Evolutionary conservation across 2,329 filamentous ascomycete species (phyloP).

Genomic region (Trichoderma sp.): DNA sequence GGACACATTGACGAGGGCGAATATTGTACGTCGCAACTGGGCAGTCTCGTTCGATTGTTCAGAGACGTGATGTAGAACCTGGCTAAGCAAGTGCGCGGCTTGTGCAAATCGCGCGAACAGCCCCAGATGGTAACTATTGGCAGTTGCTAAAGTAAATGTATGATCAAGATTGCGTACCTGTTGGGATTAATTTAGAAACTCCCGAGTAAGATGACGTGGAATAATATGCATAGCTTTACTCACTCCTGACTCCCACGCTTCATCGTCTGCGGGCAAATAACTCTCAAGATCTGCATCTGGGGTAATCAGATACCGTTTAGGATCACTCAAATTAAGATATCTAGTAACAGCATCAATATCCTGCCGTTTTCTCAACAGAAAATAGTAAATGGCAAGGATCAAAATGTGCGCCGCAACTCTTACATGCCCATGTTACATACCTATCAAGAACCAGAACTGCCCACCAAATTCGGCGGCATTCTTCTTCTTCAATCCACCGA

Average conservation of each 20-base stretch:
- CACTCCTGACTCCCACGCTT: conserved; percentile 15
- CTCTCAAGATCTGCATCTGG: conserved; percentile 16
- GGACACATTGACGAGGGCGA: conserved; percentile 10
- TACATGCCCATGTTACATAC: not conserved
- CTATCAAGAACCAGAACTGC: conserved; percentile 15
- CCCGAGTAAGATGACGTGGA: no score
- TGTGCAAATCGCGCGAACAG: conserved; percentile 20
- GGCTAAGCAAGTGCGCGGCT: conserved; percentile 17
- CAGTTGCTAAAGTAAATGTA: conserved; percentile 6
- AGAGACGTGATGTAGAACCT: conserved; percentile 4
- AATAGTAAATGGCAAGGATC: not conserved
- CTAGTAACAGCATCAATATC: not conserved
- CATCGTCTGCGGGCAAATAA: conserved; percentile 18
- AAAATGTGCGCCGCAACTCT: not conserved
- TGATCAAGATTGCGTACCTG: not conserved
- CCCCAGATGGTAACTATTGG: conserved; percentile 14
- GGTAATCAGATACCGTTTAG: conserved; percentile 15
- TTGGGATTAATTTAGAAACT: not conserved
- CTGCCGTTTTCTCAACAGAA: no score
- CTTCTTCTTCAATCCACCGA: conserved; percentile 15
- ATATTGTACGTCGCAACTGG: conserved; percentile 19
- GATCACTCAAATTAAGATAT: conserved; percentile 16
- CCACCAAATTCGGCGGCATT: conserved; percentile 16
- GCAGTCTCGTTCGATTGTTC: conserved; percentile 3
- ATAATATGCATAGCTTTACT: not conserved